phyloP scores from a whole-genome alignment of 805 yeast species.

The Candida montana region DNA sequence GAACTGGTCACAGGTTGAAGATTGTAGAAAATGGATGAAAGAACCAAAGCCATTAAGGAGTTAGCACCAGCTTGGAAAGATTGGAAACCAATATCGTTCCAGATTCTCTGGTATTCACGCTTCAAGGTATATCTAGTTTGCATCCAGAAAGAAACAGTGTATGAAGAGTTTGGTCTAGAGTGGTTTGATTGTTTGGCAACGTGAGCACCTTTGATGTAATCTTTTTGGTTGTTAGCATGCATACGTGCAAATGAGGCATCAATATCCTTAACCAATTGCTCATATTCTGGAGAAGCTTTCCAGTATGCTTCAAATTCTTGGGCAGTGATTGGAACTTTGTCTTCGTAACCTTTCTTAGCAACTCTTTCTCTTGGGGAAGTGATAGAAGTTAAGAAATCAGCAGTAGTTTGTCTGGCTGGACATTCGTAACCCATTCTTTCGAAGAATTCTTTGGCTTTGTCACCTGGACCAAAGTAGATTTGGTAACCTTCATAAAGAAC shows the following conservation, averaged over 20 bases:
- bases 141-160: constrained; percentile 42
- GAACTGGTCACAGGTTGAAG: constrained; percentile 35
- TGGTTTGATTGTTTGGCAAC: constrained; percentile 43
- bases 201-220: constrained; percentile 36
- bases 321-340: constrained; percentile 44
- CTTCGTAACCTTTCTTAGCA: constrained; percentile 35
- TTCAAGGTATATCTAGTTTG: constrained; percentile 40
- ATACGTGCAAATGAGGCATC: constrained; percentile 26
- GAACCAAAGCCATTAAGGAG: constrained; percentile 44
- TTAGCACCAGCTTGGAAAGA: constrained; percentile 40
- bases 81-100: constrained; percentile 41
- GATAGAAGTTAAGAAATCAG: constrained; percentile 48
- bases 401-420: constrained; percentile 50
- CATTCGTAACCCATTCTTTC: constrained; percentile 47
- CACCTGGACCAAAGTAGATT: constrained; percentile 42
- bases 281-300: constrained; percentile 38
- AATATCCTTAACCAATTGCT: constrained; percentile 34
- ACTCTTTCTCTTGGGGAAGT: constrained; percentile 48
- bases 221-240: constrained; percentile 9
- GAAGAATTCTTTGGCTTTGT: constrained; percentile 41
- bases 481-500: constrained; percentile 50
- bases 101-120: constrained; percentile 42
- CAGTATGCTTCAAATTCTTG: constrained; percentile 44
- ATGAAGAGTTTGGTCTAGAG: constrained; percentile 39
- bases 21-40: constrained; percentile 53